Evolutionary conservation across 106 monocot genomes (phyloP), one percentile per base, ranked within the genome.

Genomic region (Dendrobium chrysotoxum): DNA sequence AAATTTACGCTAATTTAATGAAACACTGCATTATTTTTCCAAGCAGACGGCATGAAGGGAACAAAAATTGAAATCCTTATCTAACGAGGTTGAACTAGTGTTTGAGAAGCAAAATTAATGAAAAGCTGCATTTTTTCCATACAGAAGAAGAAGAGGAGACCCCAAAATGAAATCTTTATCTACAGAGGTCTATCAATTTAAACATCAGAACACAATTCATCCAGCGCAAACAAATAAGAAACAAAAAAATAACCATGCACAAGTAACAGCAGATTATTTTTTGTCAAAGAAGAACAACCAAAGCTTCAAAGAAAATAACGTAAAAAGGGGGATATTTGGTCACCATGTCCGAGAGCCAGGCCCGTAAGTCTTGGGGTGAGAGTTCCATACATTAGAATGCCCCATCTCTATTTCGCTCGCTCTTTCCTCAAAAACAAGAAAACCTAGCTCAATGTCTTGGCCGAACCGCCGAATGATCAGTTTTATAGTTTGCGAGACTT

Each of bases 341-440:
- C 79, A 86, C 86, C 86, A 86, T 4, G 86, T 30, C 13, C 82
- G 55, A 11, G 82, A 82, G 39, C 86, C 82, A 26, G 82, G 79
- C 9, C 86, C 82, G n/a, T 82, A 82, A 75, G 79, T 82, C 53
- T 86, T 86, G 0, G 86, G 86, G 75, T 86, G 85, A 21, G 85
- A 81, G 79, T 82, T 86, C 82, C 86, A 86, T 3, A 82, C 86
- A n/a, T 86, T 86, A 28, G 86, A 78, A 78, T 86, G 44, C 44
- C 44, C 44, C 44, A 44, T 44, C 44, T 44, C 9, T 7, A 44
- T 44, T 44, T 6, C 8, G 44, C 44, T 35, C 8, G 44, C 44
- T 44, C 9, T 44, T 35, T 6, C 4, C 44, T 44, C 44, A 44
- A 4, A 44, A 9, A 44, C 44, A 44, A 44, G 44, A 44, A 7